Percentiles rank a stretch among this genome's conserved stretches.
Conservation (phyloP, 2,329 filamentous ascomycete genomes). For the Drechmeria coniospora region DNA sequence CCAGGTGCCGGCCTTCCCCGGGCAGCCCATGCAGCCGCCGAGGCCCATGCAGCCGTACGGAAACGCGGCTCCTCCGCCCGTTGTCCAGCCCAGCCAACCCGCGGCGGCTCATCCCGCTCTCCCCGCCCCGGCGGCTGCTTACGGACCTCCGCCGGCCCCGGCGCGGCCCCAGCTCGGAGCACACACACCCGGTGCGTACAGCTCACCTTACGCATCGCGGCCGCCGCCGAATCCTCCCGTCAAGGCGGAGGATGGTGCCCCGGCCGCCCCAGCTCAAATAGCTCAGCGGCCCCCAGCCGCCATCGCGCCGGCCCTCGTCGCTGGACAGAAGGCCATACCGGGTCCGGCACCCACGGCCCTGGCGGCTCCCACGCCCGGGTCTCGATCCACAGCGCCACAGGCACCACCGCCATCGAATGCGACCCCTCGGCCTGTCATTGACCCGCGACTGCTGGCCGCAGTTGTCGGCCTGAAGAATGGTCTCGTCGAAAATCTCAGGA, state of each 20-base stretch:
- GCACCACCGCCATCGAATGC: slow-evolving; percentile 11
- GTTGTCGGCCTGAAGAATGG: slow-evolving; percentile 31
- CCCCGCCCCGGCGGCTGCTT: slow-evolving; percentile 19
- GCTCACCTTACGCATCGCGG: slow-evolving; percentile 21
- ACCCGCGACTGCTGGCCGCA: slow-evolving; percentile 25
- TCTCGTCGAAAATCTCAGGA: slow-evolving; percentile 28
- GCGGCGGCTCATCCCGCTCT: slow-evolving; percentile 15
- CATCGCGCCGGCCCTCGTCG: slow-evolving; percentile 5
- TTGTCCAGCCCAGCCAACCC: slow-evolving; percentile 8
- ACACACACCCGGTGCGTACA: slow-evolving; percentile 18
- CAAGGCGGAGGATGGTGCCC: slow-evolving; percentile 15
- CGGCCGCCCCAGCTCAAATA: slow-evolving; percentile 4
- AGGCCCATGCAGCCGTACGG: slow-evolving; percentile 16
- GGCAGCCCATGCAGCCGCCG: slow-evolving; percentile 13
- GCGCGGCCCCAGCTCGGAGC: slow-evolving; percentile 16
- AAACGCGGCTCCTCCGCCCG: slow-evolving; percentile 12
- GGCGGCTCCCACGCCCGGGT: slow-evolving; percentile 6
- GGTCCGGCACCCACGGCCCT: slow-evolving; percentile 5
- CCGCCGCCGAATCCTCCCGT: slow-evolving; percentile 15
- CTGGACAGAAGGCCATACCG: slow-evolving; percentile 8
- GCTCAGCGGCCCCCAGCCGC: slow-evolving; percentile 7
- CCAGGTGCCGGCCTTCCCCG: slow-evolving; percentile 17
- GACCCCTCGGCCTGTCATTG: slow-evolving; percentile 22
- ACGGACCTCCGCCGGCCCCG: slow-evolving; percentile 20
- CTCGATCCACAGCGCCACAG: slow-evolving; percentile 6